Conservation (phyloP, 257 asterid species). For the Nicotiana obtusifolia region DNA sequence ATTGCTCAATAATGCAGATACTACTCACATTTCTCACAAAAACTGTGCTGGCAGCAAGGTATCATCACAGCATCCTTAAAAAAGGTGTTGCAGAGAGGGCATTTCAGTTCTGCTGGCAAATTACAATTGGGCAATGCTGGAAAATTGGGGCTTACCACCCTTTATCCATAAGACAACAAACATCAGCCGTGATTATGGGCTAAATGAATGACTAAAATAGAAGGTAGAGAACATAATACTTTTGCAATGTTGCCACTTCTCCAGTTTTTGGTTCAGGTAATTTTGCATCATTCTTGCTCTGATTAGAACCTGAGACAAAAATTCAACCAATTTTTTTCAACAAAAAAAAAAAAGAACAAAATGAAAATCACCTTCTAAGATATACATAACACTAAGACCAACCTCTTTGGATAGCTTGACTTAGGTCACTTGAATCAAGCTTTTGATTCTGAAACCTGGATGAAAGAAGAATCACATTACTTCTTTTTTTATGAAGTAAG, state of each 20-base stretch:
- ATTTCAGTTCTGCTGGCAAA: conserved; percentile 63
- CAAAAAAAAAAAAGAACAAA: conserved; percentile 9
- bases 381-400: conserved; percentile 11
- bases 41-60: conserved; percentile 97
- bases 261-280: conserved; percentile 25
- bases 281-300: conserved; percentile 29
- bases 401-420: conserved; percentile 41
- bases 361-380: background rate
- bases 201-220: background rate
- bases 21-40: conserved; percentile 82
- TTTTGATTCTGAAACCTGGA: conserved; percentile 44
- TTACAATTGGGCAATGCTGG: conserved; percentile 29
- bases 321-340: background rate
- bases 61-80: conserved; percentile 90
- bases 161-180: conserved; percentile 14
- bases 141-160: conserved; percentile 31
- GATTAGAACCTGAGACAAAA: conserved; percentile 37
- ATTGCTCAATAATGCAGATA: conserved; percentile 12
- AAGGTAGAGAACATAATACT: conserved; percentile 30
- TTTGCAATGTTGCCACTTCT: conserved; percentile 33
- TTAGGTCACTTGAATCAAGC: conserved; percentile 26
- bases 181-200: conserved; percentile 20
- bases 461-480: background rate
- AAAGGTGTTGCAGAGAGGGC: conserved; percentile 63
- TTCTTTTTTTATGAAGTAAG: no score